These are phyloP conservation scores for Fagus sylvatica DNA, from an alignment of 306 rosid species.

Conservation along the genomic window DNA sequence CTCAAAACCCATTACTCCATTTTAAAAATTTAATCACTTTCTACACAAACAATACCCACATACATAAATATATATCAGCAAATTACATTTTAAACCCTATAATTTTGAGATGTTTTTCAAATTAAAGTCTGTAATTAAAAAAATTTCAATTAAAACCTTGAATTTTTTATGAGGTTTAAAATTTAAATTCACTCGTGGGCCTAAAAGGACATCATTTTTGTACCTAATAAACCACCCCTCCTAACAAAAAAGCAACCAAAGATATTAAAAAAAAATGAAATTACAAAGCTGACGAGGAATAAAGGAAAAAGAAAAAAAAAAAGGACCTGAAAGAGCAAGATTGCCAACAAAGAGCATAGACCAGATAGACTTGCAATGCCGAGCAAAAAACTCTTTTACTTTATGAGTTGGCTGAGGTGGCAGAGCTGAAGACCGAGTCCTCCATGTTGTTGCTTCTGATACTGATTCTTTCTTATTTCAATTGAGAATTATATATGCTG, in stretches of 20 bases:
- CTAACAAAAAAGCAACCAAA: background rate
- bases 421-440: constrained; percentile 34
- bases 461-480: too few relatives aligned
- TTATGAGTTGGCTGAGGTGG: constrained; percentile 57
- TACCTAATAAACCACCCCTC: too few relatives aligned
- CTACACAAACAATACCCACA: background rate
- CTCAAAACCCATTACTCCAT: too few relatives aligned
- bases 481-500: background rate
- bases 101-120: too few relatives aligned
- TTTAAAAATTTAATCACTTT: too few relatives aligned
- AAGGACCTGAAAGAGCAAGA: constrained; percentile 81
- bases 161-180: too few relatives aligned
- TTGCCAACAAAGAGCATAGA: constrained; percentile 81
- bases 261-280: background rate
- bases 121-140: too few relatives aligned
- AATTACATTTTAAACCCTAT: too few relatives aligned
- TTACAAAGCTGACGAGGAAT: background rate
- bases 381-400: constrained; percentile 68
- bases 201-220: too few relatives aligned
- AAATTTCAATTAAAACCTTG: too few relatives aligned
- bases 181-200: too few relatives aligned
- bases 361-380: constrained; percentile 80
- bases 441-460: constrained; percentile 33
- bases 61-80: background rate
- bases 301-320: constrained; percentile 16